Percentiles rank a stretch among this genome's conserved stretches.
These are phyloP conservation scores for Picea sitchensis DNA, from an alignment of 75 land plant species.

Conservation along the genomic window DNA sequence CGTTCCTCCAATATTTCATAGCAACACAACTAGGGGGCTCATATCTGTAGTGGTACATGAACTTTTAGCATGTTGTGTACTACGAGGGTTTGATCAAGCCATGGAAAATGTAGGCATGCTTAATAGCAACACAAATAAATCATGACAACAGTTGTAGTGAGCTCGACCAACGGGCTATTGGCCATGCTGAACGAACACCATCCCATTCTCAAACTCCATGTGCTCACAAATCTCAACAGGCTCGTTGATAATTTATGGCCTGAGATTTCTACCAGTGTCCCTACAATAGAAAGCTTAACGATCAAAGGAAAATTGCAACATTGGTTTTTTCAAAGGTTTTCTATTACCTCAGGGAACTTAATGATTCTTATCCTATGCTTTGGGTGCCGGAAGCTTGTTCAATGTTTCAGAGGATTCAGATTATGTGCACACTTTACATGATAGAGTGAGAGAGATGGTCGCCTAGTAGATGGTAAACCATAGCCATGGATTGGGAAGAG, in stretches of 20 bases:
- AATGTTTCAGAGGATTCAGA: too few relatives aligned
- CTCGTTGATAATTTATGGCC: neutral
- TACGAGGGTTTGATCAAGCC: neutral
- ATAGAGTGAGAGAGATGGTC: too few relatives aligned
- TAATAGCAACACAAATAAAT: neutral
- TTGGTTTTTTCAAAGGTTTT: too few relatives aligned
- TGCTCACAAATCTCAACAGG: conserved; percentile 75
- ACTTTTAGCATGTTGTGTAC: neutral
- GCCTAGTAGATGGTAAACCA: too few relatives aligned
- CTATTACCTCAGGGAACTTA: too few relatives aligned
- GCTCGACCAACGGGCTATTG: conserved; percentile 86
- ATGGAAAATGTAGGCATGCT: neutral
- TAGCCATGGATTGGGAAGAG: too few relatives aligned
- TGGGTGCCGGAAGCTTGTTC: too few relatives aligned
- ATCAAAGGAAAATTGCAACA: too few relatives aligned
- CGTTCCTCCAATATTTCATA: neutral
- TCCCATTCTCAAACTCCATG: conserved; percentile 78
- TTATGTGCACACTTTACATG: too few relatives aligned
- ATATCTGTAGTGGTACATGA: neutral
- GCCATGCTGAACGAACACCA: conserved; percentile 93
- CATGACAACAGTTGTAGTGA: conserved; percentile 36
- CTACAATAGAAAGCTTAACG: too few relatives aligned
- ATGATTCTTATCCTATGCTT: too few relatives aligned
- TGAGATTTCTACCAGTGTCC: too few relatives aligned
- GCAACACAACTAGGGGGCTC: neutral